These are phyloP conservation scores for Tulasnella sp. DNA, from an alignment of 768 basidiomycete genomes.

Conservation along the genomic window DNA sequence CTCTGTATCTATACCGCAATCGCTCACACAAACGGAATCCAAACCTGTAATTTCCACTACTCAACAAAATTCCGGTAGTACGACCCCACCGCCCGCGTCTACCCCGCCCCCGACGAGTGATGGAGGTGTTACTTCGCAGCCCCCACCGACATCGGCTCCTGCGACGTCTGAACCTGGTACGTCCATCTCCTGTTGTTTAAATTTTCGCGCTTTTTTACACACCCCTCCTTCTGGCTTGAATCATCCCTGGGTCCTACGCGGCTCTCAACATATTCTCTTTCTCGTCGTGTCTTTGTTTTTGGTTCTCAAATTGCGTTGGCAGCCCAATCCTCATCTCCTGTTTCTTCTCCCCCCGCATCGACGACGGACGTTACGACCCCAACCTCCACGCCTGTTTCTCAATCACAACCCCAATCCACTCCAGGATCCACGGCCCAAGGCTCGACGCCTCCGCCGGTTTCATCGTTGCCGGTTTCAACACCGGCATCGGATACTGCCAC, in stretches of 20 bases:
- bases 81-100: background rate
- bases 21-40: background rate
- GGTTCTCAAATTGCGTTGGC: background rate
- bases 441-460: background rate
- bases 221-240: too few species aligned
- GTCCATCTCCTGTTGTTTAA: too few species aligned
- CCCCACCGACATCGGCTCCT: background rate
- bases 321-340: background rate
- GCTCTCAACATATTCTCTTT: too few species aligned
- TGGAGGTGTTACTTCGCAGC: background rate
- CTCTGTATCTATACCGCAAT: background rate
- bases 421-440: background rate
- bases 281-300: too few species aligned
- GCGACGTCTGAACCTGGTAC: too few species aligned
- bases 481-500: background rate
- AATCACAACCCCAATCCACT: background rate
- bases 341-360: background rate
- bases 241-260: too few species aligned
- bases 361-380: background rate
- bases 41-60: background rate
- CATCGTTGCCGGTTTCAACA: background rate
- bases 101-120: background rate
- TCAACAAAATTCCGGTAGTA: background rate
- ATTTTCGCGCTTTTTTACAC: too few species aligned
- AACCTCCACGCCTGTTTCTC: background rate